Evolutionary conservation across 331 rosid species (phyloP).

Genomic region (Telfairia occidentalis): DNA sequence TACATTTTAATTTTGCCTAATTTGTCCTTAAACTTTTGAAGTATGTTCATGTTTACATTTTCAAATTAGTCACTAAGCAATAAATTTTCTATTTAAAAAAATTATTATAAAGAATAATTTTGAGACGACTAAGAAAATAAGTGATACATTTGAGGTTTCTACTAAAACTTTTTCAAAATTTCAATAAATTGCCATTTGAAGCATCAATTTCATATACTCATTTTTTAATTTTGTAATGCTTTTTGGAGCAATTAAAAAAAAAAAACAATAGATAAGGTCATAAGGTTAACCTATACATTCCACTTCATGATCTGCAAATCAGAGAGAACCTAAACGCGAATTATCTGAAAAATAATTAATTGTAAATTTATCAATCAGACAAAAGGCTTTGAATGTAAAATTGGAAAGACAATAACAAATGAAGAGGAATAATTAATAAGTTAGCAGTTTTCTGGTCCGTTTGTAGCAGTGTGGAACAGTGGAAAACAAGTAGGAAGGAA

Average conservation of each 20-base stretch:
- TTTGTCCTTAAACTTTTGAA: not conserved
- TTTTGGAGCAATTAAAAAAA: not conserved
- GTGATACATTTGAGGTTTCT: not conserved
- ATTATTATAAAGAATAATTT: not conserved
- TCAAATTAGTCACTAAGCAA: not conserved
- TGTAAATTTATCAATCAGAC: not conserved
- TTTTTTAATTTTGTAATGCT: no score
- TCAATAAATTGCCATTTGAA: not conserved
- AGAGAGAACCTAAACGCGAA: not conserved
- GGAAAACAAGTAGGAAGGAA: constrained; percentile 9
- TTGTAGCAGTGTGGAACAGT: constrained; percentile 1
- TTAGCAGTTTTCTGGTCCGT: not conserved
- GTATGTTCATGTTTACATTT: not conserved
- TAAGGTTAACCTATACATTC: not conserved
- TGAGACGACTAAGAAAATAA: no score
- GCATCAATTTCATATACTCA: not conserved
- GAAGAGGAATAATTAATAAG: not conserved
- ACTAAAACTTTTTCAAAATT: not conserved
- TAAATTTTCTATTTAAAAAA: not conserved
- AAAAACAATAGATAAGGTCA: not conserved
- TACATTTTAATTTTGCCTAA: not conserved
- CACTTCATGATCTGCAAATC: not conserved
- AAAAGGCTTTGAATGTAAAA: not conserved
- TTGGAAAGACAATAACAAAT: not conserved
- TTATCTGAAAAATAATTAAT: not conserved